phyloP scores from a whole-genome alignment of 441 rosid species.

The Mallotus repandus region DNA sequence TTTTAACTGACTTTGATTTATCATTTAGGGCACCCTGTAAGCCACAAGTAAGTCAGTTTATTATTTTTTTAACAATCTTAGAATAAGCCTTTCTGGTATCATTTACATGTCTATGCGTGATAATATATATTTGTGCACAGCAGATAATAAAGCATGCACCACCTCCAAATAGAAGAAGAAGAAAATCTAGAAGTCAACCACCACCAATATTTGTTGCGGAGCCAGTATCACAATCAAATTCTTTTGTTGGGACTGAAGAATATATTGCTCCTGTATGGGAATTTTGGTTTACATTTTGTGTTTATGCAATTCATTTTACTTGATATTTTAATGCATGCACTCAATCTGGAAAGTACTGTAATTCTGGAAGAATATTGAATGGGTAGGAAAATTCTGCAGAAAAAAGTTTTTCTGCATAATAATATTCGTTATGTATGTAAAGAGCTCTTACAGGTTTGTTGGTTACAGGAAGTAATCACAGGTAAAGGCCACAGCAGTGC shows the following conservation, averaged over 20 bases:
- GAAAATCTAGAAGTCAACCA: conserved; percentile 73
- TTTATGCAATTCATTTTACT: not conserved
- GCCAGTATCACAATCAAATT: conserved; percentile 73
- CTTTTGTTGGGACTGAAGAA: conserved; percentile 98
- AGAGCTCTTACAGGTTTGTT: conserved; percentile 22
- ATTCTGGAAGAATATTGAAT: not conserved
- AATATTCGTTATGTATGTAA: not conserved
- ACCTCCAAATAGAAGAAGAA: conserved; percentile 59
- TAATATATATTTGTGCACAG: conserved; percentile 9
- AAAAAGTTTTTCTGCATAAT: not conserved
- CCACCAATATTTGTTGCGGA: conserved; percentile 85
- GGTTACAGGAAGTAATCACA: conserved; percentile 84
- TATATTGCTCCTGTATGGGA: conserved; percentile 91
- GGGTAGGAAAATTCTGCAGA: not conserved
- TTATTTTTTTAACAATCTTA: not conserved
- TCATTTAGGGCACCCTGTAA: conserved; percentile 77
- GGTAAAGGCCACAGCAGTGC: conserved; percentile 89
- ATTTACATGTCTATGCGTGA: too few relatives aligned
- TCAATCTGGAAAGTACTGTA: not conserved
- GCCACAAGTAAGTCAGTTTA: conserved; percentile 56
- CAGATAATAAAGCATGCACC: conserved; percentile 64
- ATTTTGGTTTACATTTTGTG: conserved; percentile 2
- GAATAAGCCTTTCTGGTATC: not conserved
- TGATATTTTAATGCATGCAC: not conserved
- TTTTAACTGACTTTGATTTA: conserved; percentile 88